A percentile compares a stretch with the other conserved stretches of the same genome.
Conservation (phyloP, 371 early-diverging fungal species). For the Actinomucor elegans region DNA sequence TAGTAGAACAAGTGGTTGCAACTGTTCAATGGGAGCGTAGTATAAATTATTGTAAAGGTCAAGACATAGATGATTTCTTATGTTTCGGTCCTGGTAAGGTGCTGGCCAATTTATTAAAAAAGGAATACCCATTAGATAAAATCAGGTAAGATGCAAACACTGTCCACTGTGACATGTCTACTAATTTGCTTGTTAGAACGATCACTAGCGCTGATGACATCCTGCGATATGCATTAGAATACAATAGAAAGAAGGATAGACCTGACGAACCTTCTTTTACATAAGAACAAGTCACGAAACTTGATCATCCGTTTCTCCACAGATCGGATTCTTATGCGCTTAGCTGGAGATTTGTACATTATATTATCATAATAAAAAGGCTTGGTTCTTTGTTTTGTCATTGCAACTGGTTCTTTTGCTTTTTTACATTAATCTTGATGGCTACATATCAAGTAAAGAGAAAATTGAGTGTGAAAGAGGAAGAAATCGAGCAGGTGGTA, state of each 20-base stretch:
- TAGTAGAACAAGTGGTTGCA: constrained; percentile 78
- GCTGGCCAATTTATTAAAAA: constrained; percentile 83
- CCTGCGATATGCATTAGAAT: constrained; percentile 35
- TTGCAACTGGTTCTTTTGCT: no score
- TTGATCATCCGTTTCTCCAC: no score
- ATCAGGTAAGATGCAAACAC: constrained; percentile 39
- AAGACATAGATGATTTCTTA: constrained; percentile 81
- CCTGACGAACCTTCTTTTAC: constrained; percentile 9
- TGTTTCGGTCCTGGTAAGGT: constrained; percentile 89
- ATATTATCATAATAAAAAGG: no score
- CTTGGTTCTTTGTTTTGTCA: no score
- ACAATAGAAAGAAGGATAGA: constrained; percentile 14
- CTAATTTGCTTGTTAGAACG: constrained; percentile 17
- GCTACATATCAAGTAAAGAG: not conserved
- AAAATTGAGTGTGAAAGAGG: no score
- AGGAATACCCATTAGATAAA: constrained; percentile 83
- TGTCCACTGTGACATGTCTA: not conserved
- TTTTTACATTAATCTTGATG: not conserved
- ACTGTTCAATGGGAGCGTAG: constrained; percentile 91
- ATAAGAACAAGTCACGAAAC: not conserved
- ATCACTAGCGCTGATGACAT: constrained; percentile 52
- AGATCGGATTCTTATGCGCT: not conserved
- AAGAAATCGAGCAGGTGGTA: no score
- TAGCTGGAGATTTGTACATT: not conserved
- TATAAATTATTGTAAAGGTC: constrained; percentile 73